Evolutionary conservation across 352 stramenopile species (phyloP), one percentile per base, ranked within the genome.

Genomic region (Globisporangium irregulare): DNA sequence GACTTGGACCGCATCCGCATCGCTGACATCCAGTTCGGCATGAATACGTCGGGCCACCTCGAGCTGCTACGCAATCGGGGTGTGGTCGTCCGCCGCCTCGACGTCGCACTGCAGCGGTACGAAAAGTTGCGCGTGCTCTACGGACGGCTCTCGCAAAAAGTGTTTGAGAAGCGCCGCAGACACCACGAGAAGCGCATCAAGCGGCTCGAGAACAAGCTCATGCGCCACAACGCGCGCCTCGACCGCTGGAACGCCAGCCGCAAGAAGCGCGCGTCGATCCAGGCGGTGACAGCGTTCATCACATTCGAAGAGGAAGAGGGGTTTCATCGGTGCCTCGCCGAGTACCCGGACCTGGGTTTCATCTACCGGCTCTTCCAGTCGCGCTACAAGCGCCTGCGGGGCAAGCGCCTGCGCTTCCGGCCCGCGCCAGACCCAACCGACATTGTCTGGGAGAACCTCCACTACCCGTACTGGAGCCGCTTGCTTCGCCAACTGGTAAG

Each of bases 251-350:
- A 81, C 34, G 54, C 60, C 32, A 69, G 32, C n/a, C 67, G 72
- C 38, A 63, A 66, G 18, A 12, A 65, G 20, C 61, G 53, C 1
- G 68, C 68, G 22, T 77, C 76, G 22, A 74, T 80, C 0, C 71
- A 83, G 38, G 87, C 84, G 0, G 85, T 93, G 24, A 95, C 85
- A 14, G 87, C 84, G 51, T 95, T 90, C 70, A 80, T 93, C 62
- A 95, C 87, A 24, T 95, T 95, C 64, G 85, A 95, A 66, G 82
- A 95, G 57, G 87, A 93, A 43, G 87, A 95, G 67, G 87, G 87
- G 1, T 82, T 81, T 55, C 77, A 92, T 46, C 85, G 87, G n/a
- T 95, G 87, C 46, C 65, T 95, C 29, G 71, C 77, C 36, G 85
- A 93, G 68, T 95, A 93, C 62, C 87, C 85, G 6, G 82, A 93